Evolutionary conservation across 1,284 basidiomycete species (phyloP).

Genomic region (Porogramme epimiltina): DNA sequence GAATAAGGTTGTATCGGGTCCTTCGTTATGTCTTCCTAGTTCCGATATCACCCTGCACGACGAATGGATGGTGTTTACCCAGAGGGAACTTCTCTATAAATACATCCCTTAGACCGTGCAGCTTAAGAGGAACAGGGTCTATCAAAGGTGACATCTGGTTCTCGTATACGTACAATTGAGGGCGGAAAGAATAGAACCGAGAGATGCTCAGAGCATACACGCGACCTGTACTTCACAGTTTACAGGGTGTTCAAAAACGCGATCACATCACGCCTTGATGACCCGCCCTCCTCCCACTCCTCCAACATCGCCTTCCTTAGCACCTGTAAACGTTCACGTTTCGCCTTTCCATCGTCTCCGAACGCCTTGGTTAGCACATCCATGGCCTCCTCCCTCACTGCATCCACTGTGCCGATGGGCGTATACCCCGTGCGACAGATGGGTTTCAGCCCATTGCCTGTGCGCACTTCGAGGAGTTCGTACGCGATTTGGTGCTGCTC

Average conservation of each 20-base stretch:
- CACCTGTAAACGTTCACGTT: slow-evolving; percentile 20
- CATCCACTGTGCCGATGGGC: slow-evolving; percentile 23
- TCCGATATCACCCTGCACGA: no score
- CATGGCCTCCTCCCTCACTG: slow-evolving; percentile 18
- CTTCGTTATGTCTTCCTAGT: no score
- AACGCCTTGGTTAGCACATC: slow-evolving; percentile 22
- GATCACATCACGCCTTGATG: slow-evolving; percentile 10
- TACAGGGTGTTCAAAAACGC: slow-evolving; percentile 10
- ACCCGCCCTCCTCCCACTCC: slow-evolving; percentile 18
- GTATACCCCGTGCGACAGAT: slow-evolving; percentile 21
- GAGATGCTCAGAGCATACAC: no score
- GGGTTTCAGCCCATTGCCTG: slow-evolving; percentile 21
- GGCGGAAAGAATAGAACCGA: no score
- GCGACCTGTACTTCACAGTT: no score
- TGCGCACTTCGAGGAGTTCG: slow-evolving; percentile 30
- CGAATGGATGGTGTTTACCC: no score
- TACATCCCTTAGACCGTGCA: no score
- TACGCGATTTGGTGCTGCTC: slow-evolving; percentile 26
- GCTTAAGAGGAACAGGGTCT: no score
- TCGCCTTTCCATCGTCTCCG: slow-evolving; percentile 23
- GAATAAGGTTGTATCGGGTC: no score
- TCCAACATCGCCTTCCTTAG: slow-evolving; percentile 9
- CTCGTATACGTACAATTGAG: no score
- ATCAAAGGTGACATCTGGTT: no score
- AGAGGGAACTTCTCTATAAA: no score